These are phyloP conservation scores for Colletotrichum spinosum DNA, from an alignment of 2,329 filamentous ascomycete genomes.

Conservation along the genomic window DNA sequence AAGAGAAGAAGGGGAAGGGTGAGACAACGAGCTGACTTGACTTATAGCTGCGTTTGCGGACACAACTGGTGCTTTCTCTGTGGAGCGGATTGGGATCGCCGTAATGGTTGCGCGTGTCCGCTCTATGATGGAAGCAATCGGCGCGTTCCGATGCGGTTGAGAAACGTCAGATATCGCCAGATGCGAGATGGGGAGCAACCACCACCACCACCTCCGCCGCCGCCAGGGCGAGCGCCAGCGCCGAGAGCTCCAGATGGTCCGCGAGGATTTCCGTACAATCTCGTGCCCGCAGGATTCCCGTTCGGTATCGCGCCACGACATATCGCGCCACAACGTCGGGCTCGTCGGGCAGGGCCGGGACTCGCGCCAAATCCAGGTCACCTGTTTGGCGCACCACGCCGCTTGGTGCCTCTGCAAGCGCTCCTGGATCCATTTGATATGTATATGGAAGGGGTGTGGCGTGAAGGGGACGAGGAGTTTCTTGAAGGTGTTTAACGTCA, in stretches of 20 bases:
- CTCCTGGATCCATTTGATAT: no score
- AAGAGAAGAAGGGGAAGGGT: neutral
- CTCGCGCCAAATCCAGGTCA: no score
- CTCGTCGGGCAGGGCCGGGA: no score
- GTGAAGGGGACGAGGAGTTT: no score
- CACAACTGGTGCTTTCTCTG: slow-evolving; percentile 37
- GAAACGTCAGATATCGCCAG: slow-evolving; percentile 20
- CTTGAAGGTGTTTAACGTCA: no score
- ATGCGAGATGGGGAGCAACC: neutral
- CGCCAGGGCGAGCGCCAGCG: neutral
- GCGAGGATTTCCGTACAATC: neutral
- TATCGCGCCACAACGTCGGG: no score
- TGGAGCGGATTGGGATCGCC: slow-evolving; percentile 8
- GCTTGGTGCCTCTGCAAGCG: no score
- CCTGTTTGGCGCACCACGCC: no score
- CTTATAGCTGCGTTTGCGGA: slow-evolving; percentile 33
- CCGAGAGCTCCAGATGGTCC: neutral
- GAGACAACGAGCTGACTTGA: neutral
- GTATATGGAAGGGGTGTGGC: no score
- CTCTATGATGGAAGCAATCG: neutral
- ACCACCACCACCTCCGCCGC: neutral
- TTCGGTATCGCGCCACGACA: no score
- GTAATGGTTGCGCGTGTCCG: slow-evolving; percentile 8
- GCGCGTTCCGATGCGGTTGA: slow-evolving; percentile 24
- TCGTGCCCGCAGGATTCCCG: no score